Percentiles rank a stretch among this genome's conserved stretches.
These are phyloP conservation scores for Apiotrichum montevideense DNA, from an alignment of 1,284 basidiomycete species.

Conservation along the genomic window DNA sequence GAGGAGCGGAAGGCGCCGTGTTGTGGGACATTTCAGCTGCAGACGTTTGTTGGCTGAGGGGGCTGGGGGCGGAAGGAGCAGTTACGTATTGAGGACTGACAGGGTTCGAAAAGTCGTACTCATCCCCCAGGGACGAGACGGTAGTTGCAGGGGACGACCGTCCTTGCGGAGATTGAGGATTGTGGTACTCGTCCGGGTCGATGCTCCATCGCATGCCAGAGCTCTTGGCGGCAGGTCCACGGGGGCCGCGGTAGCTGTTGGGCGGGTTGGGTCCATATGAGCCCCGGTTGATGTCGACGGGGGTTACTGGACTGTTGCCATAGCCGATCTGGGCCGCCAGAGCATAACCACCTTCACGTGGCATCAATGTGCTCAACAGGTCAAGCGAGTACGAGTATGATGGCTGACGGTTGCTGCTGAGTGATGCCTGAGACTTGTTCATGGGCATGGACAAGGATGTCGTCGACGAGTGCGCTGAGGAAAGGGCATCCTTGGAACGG, in stretches of 20 bases:
- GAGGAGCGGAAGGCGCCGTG: not conserved
- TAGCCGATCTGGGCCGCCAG: slow-evolving; percentile 38
- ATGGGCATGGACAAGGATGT: slow-evolving; percentile 35
- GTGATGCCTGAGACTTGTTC: slow-evolving; percentile 30
- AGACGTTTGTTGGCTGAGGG: slow-evolving; percentile 29
- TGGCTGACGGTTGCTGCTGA: slow-evolving; percentile 21
- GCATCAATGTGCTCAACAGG: slow-evolving; percentile 37
- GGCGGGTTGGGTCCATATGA: slow-evolving; percentile 14
- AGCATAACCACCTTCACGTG: slow-evolving; percentile 46
- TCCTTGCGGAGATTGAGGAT: slow-evolving; percentile 20
- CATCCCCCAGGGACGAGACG: slow-evolving; percentile 3
- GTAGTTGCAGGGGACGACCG: slow-evolving; percentile 9
- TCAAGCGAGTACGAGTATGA: slow-evolving; percentile 40
- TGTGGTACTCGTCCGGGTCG: slow-evolving; percentile 29
- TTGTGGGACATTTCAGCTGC: slow-evolving; percentile 15
- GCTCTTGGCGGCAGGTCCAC: slow-evolving; percentile 34
- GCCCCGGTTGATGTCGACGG: slow-evolving; percentile 24
- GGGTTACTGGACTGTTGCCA: slow-evolving; percentile 11
- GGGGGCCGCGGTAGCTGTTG: slow-evolving; percentile 10
- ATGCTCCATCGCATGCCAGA: slow-evolving; percentile 42
- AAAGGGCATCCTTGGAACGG: slow-evolving; percentile 15
- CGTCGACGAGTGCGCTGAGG: slow-evolving; percentile 39
- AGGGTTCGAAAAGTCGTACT: slow-evolving; percentile 4
- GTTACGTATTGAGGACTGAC: slow-evolving; percentile 7
- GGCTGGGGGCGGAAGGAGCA: slow-evolving; percentile 19